Conservation (phyloP, 1,284 basidiomycete genomes). For the Inonotus hispidus region DNA sequence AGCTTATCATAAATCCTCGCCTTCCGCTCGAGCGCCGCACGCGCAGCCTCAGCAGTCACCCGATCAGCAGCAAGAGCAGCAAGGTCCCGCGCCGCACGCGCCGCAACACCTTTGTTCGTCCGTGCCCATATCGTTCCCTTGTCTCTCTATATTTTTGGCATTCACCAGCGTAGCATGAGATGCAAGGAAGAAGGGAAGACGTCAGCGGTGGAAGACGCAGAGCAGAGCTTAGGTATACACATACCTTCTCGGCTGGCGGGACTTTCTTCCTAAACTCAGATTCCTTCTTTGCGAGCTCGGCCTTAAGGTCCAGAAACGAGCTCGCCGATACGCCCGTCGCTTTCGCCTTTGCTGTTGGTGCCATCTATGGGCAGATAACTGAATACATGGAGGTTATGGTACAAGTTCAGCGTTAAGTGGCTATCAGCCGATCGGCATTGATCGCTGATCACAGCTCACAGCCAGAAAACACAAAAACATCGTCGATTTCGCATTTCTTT, state of each 20-base stretch:
- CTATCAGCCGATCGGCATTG: neutral
- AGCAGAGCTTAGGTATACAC: conserved; percentile 13
- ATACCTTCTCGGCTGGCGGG: conserved; percentile 60
- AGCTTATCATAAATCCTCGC: conserved; percentile 80
- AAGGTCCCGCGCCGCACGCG: conserved; percentile 56
- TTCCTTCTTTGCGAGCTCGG: conserved; percentile 63
- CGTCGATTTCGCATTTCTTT: neutral
- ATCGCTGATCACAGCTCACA: neutral
- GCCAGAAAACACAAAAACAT: neutral
- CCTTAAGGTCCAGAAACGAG: conserved; percentile 74
- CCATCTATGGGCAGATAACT: neutral
- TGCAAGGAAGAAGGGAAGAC: neutral
- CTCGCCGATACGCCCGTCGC: conserved; percentile 63
- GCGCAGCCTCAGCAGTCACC: conserved; percentile 64
- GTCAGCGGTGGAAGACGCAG: neutral
- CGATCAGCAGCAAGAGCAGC: conserved; percentile 61
- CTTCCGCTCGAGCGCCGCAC: conserved; percentile 70
- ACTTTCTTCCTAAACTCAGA: conserved; percentile 59
- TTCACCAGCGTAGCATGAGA: neutral
- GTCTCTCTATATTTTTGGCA: conserved; percentile 30
- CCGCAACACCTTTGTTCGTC: conserved; percentile 64
- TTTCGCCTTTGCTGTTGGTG: conserved; percentile 42
- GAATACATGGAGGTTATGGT: neutral
- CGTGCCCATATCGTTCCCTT: conserved; percentile 69
- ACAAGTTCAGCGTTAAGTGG: neutral